Conservation (phyloP, 331 rosid genomes). For the Cucumis variabilis region DNA sequence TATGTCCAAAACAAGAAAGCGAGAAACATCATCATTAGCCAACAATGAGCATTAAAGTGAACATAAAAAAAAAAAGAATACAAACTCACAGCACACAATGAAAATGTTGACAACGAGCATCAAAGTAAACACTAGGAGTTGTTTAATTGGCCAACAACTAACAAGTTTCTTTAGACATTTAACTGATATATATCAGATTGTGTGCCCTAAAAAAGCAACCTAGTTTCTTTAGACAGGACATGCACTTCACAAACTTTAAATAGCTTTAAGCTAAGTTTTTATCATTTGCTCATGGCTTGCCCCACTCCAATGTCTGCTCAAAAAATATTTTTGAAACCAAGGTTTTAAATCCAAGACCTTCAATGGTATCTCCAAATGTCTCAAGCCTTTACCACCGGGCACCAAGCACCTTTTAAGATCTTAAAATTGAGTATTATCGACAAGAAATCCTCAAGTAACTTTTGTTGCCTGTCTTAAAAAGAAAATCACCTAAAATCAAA, state of each 20-base stretch:
- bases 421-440: not conserved
- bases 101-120: no score
- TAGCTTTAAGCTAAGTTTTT: slow-evolving; percentile 18
- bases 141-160: no score
- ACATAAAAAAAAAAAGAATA: slow-evolving; percentile 15
- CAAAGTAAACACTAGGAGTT: no score
- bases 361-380: not conserved
- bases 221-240: not conserved
- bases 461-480: not conserved
- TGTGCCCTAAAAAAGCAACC: not conserved
- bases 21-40: not conserved
- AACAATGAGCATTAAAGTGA: not conserved
- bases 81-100: slow-evolving; percentile 64
- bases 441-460: not conserved
- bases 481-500: not conserved
- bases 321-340: not conserved
- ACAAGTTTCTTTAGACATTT: not conserved
- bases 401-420: not conserved
- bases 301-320: not conserved
- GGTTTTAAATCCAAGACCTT: not conserved
- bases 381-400: not conserved
- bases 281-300: not conserved
- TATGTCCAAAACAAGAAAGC: not conserved
- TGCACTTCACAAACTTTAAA: not conserved
- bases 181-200: not conserved